A percentile compares a stretch with the other conserved stretches of the same genome.
phyloP scores from a whole-genome alignment of 768 basidiomycete species.

The Collybiopsis confluens region DNA sequence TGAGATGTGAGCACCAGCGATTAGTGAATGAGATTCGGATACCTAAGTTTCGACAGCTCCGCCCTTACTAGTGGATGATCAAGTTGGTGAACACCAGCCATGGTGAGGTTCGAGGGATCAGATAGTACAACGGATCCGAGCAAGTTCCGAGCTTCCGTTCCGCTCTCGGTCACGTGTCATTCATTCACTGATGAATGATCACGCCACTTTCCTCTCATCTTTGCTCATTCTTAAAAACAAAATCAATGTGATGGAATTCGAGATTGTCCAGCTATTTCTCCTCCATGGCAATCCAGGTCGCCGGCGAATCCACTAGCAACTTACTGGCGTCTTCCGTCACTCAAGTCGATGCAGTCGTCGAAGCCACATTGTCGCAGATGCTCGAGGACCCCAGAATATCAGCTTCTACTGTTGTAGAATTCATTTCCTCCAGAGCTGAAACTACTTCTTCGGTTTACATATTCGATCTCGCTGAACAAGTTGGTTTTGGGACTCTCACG shows the following conservation, averaged over 20 bases:
- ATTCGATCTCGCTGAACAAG: slow-evolving; percentile 80
- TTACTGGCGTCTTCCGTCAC: slow-evolving; percentile 4
- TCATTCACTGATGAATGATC: neutral
- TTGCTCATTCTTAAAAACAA: slow-evolving; percentile 5
- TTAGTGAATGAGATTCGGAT: no score
- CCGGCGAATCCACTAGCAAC: neutral
- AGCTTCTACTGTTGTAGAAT: slow-evolving; percentile 67
- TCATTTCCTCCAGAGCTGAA: slow-evolving; percentile 50
- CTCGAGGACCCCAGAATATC: slow-evolving; percentile 37
- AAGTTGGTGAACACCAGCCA: slow-evolving; percentile 41
- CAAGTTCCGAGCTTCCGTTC: no score
- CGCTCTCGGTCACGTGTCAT: neutral
- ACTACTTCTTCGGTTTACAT: slow-evolving; percentile 69
- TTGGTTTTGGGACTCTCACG: slow-evolving; percentile 74
- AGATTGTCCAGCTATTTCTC: neutral
- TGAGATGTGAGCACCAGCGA: no score
- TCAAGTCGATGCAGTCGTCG: slow-evolving; percentile 1
- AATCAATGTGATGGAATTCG: neutral
- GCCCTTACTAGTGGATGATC: slow-evolving; percentile 73
- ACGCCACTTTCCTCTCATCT: neutral
- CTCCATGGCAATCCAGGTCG: slow-evolving; percentile 1
- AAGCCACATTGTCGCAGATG: slow-evolving; percentile 1
- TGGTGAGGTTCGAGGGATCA: neutral
- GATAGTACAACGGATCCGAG: no score
- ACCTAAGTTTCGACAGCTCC: slow-evolving; percentile 67